phyloP scores from a whole-genome alignment of 2,329 filamentous ascomycete species.

The Tolypocladium nubicola region DNA sequence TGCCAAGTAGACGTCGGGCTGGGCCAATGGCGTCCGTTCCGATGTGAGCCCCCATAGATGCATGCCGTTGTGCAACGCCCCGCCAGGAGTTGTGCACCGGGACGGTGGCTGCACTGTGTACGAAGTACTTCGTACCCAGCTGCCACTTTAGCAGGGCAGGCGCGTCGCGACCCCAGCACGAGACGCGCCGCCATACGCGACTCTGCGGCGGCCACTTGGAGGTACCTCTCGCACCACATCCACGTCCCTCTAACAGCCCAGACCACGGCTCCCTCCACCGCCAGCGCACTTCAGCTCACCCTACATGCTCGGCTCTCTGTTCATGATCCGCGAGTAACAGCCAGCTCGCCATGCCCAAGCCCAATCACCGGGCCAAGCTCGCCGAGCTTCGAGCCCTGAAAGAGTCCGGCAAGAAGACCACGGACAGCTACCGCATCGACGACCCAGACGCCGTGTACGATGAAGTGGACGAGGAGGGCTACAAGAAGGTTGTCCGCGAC shows the following conservation, averaged over 20 bases:
- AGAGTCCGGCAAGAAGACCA: conserved; percentile 81
- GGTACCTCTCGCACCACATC: not conserved
- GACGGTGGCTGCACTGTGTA: not conserved
- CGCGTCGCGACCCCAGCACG: not conserved
- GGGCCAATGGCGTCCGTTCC: no score
- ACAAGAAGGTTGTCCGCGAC: conserved; percentile 88
- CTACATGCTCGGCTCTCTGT: not conserved
- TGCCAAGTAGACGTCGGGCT: no score
- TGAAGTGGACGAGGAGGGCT: conserved; percentile 91
- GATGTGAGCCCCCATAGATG: not conserved
- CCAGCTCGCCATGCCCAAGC: conserved; percentile 23
- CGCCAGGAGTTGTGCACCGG: not conserved
- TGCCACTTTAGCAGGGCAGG: not conserved
- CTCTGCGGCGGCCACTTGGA: not conserved
- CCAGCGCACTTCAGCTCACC: not conserved
- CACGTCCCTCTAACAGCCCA: not conserved
- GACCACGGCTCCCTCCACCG: not conserved
- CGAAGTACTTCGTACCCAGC: no score
- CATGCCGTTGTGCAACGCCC: not conserved
- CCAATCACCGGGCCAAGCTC: conserved; percentile 38
- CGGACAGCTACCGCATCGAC: conserved; percentile 77
- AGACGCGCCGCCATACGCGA: not conserved
- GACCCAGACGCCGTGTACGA: conserved; percentile 84
- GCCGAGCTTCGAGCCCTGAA: conserved; percentile 78
- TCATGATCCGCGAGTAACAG: conserved; percentile 7